Conservation (phyloP, 306 rosid species). For the Cucurbita maxima region DNA sequence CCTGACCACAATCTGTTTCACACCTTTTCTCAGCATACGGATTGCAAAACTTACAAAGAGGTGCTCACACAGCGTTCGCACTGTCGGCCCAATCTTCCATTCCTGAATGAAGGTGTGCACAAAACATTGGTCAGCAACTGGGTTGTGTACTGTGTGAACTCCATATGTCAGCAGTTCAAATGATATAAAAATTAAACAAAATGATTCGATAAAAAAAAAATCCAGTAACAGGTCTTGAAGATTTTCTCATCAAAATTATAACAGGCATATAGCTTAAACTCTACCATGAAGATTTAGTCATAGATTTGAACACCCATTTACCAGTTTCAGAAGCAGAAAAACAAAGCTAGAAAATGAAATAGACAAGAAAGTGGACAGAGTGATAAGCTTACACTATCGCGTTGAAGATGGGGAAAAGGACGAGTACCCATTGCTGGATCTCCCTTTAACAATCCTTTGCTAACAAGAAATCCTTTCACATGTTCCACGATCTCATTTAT, state of each 20-base stretch:
- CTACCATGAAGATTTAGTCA: background rate
- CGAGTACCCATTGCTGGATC: constrained; percentile 42
- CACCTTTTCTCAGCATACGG: constrained; percentile 60
- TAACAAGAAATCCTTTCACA: constrained; percentile 76
- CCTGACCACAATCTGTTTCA: constrained; percentile 28
- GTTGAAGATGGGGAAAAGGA: constrained; percentile 50
- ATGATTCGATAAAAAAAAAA: background rate
- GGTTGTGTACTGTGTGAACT: background rate
- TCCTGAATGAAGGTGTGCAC: constrained; percentile 28
- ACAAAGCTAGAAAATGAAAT: constrained; percentile 1
- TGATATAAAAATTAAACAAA: background rate
- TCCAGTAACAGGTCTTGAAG: background rate
- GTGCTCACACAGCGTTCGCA: constrained; percentile 70
- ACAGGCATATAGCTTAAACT: background rate
- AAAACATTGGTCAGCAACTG: background rate
- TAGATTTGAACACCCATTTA: background rate
- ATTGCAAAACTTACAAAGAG: constrained; percentile 84
- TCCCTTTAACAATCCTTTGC: constrained; percentile 71
- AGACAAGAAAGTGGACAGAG: background rate
- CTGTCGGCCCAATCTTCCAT: constrained; percentile 74
- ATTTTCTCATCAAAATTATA: background rate
- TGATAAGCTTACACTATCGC: constrained; percentile 47
- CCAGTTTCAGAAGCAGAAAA: background rate
- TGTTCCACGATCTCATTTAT: constrained; percentile 59
- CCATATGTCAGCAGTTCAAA: background rate